Evolutionary conservation across 2,329 filamentous ascomycete species (phyloP), one percentile per base, ranked within the genome.

Genomic region (Didymella pomorum): DNA sequence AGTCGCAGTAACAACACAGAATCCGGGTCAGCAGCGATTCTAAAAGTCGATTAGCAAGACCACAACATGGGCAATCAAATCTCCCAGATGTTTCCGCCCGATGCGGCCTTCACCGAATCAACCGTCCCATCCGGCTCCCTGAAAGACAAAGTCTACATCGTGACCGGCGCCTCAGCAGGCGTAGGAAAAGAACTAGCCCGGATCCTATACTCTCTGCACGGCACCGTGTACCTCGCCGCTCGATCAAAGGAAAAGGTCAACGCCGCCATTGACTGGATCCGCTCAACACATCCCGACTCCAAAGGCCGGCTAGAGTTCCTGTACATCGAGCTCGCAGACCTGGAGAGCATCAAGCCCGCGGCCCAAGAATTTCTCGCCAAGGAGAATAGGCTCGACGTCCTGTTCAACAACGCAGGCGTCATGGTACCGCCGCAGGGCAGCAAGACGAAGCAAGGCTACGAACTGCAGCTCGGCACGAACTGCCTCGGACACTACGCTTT

Each of bases 151-250:
- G 81, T 85, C 31, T 81, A 79, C 73, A 79, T 87, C 58, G 80
- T 87, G 16, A 87, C 76, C 0, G 82, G 82, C 21, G 80, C 78
- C 23, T 77, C 79, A 51, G 67, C 78, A 0, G 81, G 81, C 33
- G 77, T 86, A 7, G 85, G 85, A 10, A 79, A 80, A 39, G 82
- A 86, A 62, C 76, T 87, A 20, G 76, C 76, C 29, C 79, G 79
- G 37, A 79, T 87, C 3, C 77, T 88, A 11, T 87, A 87, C 70
- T 70, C 74, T 12, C 79, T 78, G 33, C 83, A 85, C 53, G 84
- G 78, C 33, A 84, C 76, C 1, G 81, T 87, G n/a, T 87, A 86
- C 70, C 70, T 86, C 25, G 83, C 83, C 4, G 80, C 80, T 2
- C 82, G 85, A 28, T 80, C 73, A 3, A 66, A 76, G 31, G 58